Evolutionary conservation across 345 rosid species (phyloP).

Genomic region (Populus pruinosa): DNA sequence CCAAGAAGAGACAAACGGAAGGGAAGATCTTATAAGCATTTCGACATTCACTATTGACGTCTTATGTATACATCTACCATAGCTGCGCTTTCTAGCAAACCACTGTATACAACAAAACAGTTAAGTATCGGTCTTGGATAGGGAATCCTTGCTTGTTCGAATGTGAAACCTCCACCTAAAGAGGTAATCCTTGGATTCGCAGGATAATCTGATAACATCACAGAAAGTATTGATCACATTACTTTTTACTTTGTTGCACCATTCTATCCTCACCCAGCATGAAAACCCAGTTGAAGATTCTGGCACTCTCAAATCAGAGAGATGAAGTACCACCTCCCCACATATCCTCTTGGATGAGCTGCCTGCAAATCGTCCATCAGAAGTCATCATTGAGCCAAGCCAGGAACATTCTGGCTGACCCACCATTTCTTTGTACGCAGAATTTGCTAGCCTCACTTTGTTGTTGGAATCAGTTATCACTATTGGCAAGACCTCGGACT

Average conservation of each 20-base stretch:
- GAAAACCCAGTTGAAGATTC: slow-evolving; percentile 53
- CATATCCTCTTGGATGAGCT: slow-evolving; percentile 58
- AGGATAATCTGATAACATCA: slow-evolving; percentile 56
- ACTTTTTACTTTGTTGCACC: slow-evolving; percentile 62
- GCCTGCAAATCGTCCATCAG: slow-evolving; percentile 18
- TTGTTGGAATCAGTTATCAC: slow-evolving; percentile 73
- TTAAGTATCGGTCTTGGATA: slow-evolving; percentile 27
- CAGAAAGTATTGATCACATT: slow-evolving; percentile 52
- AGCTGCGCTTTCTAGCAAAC: background rate
- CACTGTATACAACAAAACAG: background rate
- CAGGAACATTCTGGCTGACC: slow-evolving; percentile 95
- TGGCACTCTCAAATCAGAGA: slow-evolving; percentile 40
- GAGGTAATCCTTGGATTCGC: slow-evolving; percentile 65
- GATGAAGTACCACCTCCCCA: slow-evolving; percentile 67
- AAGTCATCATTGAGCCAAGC: slow-evolving; percentile 59
- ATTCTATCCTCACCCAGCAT: slow-evolving; percentile 88
- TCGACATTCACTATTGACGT: slow-evolving; percentile 4
- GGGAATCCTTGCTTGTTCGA: slow-evolving; percentile 31
- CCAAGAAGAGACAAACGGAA: background rate
- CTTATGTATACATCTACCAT: slow-evolving; percentile 4
- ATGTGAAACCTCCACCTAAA: slow-evolving; percentile 80
- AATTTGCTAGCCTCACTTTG: slow-evolving; percentile 78
- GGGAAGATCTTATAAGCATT: background rate
- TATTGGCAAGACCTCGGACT: slow-evolving; percentile 62
- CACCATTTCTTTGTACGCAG: slow-evolving; percentile 89